Evolutionary conservation across 2,329 filamentous ascomycete genomes (phyloP), one percentile per base, ranked within the genome.

Genomic region (Alternaria incomplexa): DNA sequence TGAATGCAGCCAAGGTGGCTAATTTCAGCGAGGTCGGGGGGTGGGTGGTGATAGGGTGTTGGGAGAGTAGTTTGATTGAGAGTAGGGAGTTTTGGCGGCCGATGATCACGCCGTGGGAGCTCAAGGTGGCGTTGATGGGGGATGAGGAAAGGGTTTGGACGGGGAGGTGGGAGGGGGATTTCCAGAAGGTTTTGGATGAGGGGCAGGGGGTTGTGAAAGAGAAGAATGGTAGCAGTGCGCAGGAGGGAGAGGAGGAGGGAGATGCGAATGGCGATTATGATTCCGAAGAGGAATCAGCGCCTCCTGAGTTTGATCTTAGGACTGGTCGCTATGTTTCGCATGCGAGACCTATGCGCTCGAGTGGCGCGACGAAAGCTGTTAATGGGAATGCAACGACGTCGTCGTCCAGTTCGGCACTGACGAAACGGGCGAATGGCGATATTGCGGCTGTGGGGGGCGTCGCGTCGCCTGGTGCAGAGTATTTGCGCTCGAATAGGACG

Each of bases 41-140:
- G 15, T 99, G 96, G 96, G 93, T 98, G 0, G 93, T 98, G 0
- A 92, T 99, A 10, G 95, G 96, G 3, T 99, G 96, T 81, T 99
- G 96, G 96, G 96, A 99, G 82, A 97, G 94, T 78, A 93, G 92
- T 63, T 83, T 98, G 54, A 88, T 99, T 5, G 95, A 97, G 72
- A 93, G 93, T 67, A 91, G 92, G 61, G 92, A 91, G 7, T 97
- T 97, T 76, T 98, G 90, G 86, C 88, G 89, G 71, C 93, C 94
- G 0, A 90, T 98, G 10, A 89, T 98, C 44, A 99, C 96, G n/a
- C 95, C 95, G 0, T 98, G 96, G 77, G 96, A 99, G 84, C 83
- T 98, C 58, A 89, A 89, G 56, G 83, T 97, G 50, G 92, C 93
- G 5, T 81, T 99, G 64, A 85, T 88, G 80, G 85, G 86, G 13